A percentile compares a stretch with the other conserved stretches of the same genome.
These are phyloP conservation scores for Hypoxylon sp. DNA, from an alignment of 2,329 filamentous ascomycete species.

Conservation along the genomic window DNA sequence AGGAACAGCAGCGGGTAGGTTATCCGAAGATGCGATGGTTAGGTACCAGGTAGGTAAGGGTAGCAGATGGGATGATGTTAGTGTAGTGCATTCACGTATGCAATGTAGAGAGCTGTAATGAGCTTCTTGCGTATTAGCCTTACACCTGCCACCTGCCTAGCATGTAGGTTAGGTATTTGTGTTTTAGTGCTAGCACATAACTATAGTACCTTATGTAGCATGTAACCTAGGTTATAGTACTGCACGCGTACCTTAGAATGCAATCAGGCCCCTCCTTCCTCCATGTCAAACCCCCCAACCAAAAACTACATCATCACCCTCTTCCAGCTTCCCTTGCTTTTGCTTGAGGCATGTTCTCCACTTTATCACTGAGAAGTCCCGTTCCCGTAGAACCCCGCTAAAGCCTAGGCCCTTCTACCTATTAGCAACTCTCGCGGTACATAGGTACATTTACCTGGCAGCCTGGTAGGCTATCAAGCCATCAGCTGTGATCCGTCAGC, in stretches of 20 bases:
- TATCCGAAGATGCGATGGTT: constrained; percentile 34
- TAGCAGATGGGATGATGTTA: neutral
- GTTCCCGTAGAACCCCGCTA: constrained; percentile 35
- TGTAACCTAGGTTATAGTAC: too few relatives aligned
- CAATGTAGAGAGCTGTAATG: neutral
- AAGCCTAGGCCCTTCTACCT: constrained; percentile 30
- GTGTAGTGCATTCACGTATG: neutral
- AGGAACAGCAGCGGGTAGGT: constrained; percentile 31
- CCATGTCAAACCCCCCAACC: constrained; percentile 1
- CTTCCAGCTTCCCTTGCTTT: constrained; percentile 10
- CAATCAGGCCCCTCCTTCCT: constrained; percentile 33
- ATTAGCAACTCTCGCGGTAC: constrained; percentile 23
- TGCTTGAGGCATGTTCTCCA: constrained; percentile 20
- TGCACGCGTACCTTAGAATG: constrained; percentile 9
- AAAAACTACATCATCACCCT: constrained; percentile 36
- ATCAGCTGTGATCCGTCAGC: neutral
- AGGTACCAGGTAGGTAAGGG: constrained; percentile 24
- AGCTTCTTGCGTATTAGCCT: neutral
- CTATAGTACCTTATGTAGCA: too few relatives aligned
- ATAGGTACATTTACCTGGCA: constrained; percentile 14
- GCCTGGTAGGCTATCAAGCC: constrained; percentile 25
- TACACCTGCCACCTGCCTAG: constrained; percentile 1
- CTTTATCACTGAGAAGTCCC: constrained; percentile 34
- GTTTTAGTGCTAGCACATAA: too few relatives aligned
- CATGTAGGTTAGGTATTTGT: constrained; percentile 1